phyloP scores from a whole-genome alignment of 2,329 filamentous ascomycete genomes.

The Huntiella abstrusa region DNA sequence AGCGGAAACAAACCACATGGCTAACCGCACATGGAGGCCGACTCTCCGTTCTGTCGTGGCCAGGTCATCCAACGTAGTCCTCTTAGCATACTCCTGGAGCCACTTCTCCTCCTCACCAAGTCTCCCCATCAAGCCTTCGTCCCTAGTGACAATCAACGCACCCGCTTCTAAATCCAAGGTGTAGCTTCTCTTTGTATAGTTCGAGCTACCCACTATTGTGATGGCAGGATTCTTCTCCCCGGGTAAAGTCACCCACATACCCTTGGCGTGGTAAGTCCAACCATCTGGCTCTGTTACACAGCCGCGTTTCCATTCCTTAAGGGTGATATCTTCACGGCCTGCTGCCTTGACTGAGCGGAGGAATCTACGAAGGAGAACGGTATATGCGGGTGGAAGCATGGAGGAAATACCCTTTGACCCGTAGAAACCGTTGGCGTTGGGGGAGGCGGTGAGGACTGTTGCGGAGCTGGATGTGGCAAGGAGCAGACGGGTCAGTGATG shows the following conservation, averaged over 20 bases:
- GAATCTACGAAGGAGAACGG: conserved; percentile 68
- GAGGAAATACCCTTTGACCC: conserved; percentile 73
- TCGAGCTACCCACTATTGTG: conserved; percentile 75
- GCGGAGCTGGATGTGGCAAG: conserved; percentile 49
- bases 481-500: conserved; percentile 60
- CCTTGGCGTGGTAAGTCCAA: conserved; percentile 98
- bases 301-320: conserved; percentile 79
- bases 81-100: conserved; percentile 54
- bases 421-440: conserved; percentile 90
- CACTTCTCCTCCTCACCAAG: conserved; percentile 66
- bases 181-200: conserved; percentile 91
- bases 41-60: conserved; percentile 66
- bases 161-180: conserved; percentile 82
- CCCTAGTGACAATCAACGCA: conserved; percentile 63
- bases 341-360: conserved; percentile 36
- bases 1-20: conserved; percentile 83
- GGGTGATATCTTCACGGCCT: conserved; percentile 37
- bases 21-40: conserved; percentile 62
- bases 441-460: conserved; percentile 79
- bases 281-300: conserved; percentile 62
- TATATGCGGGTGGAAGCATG: conserved; percentile 82
- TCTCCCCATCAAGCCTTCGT: conserved; percentile 49
- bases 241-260: conserved; percentile 70
- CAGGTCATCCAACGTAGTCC: conserved; percentile 60
- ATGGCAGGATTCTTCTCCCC: conserved; percentile 49